Evolutionary conservation across 495 filamentous ascomycete species (phyloP).

Genomic region (Xylaria scruposa): DNA sequence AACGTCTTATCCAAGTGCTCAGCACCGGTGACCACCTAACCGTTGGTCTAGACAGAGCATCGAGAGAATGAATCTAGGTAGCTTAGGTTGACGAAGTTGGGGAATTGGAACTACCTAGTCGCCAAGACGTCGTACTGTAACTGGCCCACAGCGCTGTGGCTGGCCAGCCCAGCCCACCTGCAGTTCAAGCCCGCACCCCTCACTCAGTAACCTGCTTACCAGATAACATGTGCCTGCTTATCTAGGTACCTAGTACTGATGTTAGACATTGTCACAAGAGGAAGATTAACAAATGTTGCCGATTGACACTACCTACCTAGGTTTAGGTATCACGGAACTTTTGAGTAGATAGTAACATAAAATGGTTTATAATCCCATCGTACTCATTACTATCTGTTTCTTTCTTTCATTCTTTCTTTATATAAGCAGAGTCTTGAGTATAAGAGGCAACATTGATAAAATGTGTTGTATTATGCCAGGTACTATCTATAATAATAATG

Average conservation of each 20-base stretch:
- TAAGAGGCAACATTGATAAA: neutral
- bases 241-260: too few species aligned
- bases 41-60: constrained; percentile 6
- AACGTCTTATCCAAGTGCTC: constrained; percentile 17
- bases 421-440: neutral
- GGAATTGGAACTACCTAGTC: constrained; percentile 2
- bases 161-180: neutral
- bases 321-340: too few species aligned
- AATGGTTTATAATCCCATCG: too few species aligned
- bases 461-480: neutral
- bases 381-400: too few species aligned
- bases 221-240: too few species aligned
- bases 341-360: too few species aligned
- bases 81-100: constrained; percentile 11
- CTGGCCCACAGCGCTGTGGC: constrained; percentile 14
- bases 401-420: too few species aligned
- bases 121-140: constrained; percentile 7
- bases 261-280: too few species aligned
- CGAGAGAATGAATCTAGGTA: neutral
- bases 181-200: neutral
- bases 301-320: too few species aligned
- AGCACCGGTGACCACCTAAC: constrained; percentile 2
- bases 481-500: neutral
- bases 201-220: too few species aligned
- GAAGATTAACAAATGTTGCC: too few species aligned